Percentiles rank a stretch among this genome's conserved stretches.
These are phyloP conservation scores for Glycine soja DNA, from an alignment of 306 rosid genomes.

Conservation along the genomic window DNA sequence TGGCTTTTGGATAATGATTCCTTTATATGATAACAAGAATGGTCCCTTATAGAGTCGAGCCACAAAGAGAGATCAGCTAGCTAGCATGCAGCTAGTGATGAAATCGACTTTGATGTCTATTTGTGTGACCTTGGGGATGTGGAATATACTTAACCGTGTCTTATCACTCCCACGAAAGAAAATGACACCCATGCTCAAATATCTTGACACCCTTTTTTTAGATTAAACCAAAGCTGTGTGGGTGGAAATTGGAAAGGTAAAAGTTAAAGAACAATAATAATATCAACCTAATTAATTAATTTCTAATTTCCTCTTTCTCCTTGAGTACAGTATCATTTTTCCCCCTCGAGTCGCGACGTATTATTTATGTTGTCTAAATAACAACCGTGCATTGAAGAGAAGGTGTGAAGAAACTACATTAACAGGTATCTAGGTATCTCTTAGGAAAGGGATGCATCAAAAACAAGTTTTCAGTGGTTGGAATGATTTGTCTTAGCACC, in stretches of 20 bases:
- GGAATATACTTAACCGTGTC: constrained; percentile 57
- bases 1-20: constrained; percentile 73
- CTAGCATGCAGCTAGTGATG: neutral
- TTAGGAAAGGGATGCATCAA: constrained; percentile 17
- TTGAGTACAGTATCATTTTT: too few relatives aligned
- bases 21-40: constrained; percentile 42
- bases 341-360: too few relatives aligned
- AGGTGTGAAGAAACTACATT: neutral
- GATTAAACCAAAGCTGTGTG: constrained; percentile 14
- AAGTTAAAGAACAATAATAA: too few relatives aligned
- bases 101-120: constrained; percentile 51
- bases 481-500: constrained; percentile 3
- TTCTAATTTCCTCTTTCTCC: too few relatives aligned
- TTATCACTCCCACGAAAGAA: constrained; percentile 38
- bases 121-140: constrained; percentile 44
- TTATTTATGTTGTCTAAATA: neutral
- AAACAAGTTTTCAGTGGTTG: constrained; percentile 28
- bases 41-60: constrained; percentile 52
- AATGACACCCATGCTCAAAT: constrained; percentile 34
- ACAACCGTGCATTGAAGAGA: neutral
- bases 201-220: constrained; percentile 7
- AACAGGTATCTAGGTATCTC: neutral
- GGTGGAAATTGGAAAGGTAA: neutral
- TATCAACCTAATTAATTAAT: too few relatives aligned
- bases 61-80: constrained; percentile 30